These are phyloP conservation scores for Imleria badia DNA, from an alignment of 768 basidiomycete species.

Conservation along the genomic window DNA sequence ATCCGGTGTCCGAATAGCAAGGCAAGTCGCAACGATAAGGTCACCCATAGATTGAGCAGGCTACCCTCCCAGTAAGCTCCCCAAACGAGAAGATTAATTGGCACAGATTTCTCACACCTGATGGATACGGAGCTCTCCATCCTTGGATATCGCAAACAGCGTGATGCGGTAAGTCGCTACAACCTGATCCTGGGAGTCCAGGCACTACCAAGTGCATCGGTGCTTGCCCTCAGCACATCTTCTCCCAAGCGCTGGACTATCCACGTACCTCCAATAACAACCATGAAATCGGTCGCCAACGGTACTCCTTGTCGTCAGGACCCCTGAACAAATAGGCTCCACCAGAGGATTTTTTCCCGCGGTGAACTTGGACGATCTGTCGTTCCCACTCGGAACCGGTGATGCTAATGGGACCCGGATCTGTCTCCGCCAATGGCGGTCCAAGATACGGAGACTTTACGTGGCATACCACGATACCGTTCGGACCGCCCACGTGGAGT, in stretches of 20 bases:
- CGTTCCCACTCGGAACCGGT: constrained; percentile 1
- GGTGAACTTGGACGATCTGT: constrained; percentile 11
- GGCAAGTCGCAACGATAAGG: constrained; percentile 31
- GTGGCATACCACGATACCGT: constrained; percentile 23
- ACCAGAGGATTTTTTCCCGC: neutral
- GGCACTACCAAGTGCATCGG: constrained; percentile 18
- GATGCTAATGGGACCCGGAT: constrained; percentile 18
- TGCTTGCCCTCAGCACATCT: neutral
- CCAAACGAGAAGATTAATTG: neutral
- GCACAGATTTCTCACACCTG: constrained; percentile 20
- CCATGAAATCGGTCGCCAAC: constrained; percentile 21
- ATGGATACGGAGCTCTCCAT: constrained; percentile 31
- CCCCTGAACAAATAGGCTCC: constrained; percentile 24
- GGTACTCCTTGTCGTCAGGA: constrained; percentile 23
- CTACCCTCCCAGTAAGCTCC: constrained; percentile 14
- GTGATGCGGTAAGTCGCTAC: constrained; percentile 34
- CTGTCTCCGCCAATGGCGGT: constrained; percentile 15
- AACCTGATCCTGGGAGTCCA: constrained; percentile 19
- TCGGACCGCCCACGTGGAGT: constrained; percentile 18
- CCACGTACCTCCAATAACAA: constrained; percentile 23
- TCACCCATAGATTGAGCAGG: constrained; percentile 26
- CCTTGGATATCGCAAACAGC: constrained; percentile 29
- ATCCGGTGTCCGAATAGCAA: constrained; percentile 32
- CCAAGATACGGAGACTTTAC: constrained; percentile 31
- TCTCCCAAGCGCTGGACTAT: neutral